Conservation (phyloP, 257 asterid genomes). For the Euphrasia confusa region DNA sequence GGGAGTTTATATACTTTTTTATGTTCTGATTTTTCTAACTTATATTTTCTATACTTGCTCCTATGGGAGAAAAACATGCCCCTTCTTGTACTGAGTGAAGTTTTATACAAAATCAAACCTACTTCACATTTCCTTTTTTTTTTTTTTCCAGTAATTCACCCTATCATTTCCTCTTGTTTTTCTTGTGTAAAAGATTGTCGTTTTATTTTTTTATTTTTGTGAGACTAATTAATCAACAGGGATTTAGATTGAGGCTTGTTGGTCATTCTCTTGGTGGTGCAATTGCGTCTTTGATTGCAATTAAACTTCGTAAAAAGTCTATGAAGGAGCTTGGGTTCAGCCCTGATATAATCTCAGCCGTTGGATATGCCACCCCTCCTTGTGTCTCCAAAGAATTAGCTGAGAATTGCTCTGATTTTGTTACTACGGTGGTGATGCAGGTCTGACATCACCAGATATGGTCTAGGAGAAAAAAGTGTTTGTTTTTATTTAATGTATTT, state of each 20-base stretch:
- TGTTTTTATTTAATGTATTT: conserved; percentile 1
- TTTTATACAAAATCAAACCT: not conserved
- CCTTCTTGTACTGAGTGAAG: too few relatives aligned
- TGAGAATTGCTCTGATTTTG: conserved; percentile 78
- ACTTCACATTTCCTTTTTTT: too few relatives aligned
- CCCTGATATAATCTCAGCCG: conserved; percentile 76
- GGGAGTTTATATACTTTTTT: not conserved
- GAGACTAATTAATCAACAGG: conserved; percentile 73
- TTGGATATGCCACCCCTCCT: conserved; percentile 84
- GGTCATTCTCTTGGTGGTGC: conserved; percentile 99
- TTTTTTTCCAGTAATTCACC: not conserved
- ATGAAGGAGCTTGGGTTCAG: conserved; percentile 72
- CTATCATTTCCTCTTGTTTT: conserved; percentile 17
- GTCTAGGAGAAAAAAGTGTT: not conserved
- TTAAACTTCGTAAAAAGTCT: conserved; percentile 75
- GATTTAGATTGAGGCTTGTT: conserved; percentile 96
- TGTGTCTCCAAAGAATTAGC: conserved; percentile 91
- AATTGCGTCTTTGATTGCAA: conserved; percentile 82
- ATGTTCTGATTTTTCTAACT: too few relatives aligned
- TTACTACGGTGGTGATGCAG: conserved; percentile 92
- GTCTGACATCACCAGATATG: conserved; percentile 22
- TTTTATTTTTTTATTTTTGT: conserved; percentile 5
- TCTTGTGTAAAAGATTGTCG: not conserved
- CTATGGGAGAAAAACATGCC: too few relatives aligned
- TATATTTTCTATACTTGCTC: too few relatives aligned